Conservation (phyloP, 2,329 filamentous ascomycete genomes). For the Fusarium anguioides region DNA sequence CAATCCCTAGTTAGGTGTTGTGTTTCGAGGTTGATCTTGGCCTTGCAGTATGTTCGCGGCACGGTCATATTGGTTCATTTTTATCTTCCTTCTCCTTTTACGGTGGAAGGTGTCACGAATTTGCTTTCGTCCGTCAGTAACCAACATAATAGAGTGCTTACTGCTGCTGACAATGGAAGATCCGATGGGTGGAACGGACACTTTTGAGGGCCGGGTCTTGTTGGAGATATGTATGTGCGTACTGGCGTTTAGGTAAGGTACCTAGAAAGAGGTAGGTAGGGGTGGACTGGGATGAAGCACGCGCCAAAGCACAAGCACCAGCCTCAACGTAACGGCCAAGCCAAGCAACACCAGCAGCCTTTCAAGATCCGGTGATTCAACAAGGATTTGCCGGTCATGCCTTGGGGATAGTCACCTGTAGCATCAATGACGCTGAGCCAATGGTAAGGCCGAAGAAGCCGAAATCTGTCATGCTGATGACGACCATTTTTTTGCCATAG, state of each 20-base stretch:
- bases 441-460: constrained; percentile 12
- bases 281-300: constrained; percentile 11
- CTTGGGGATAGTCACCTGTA: neutral
- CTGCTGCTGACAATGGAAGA: constrained; percentile 10
- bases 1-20: neutral
- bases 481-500: constrained; percentile 9
- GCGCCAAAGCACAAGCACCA: constrained; percentile 7
- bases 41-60: neutral
- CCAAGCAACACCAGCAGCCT: neutral
- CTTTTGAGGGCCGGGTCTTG: neutral
- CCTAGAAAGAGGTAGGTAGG: too few species aligned
- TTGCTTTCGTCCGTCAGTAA: neutral
- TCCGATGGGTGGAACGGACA: constrained; percentile 1
- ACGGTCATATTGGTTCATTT: neutral
- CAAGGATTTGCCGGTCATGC: constrained; percentile 19
- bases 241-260: too few species aligned
- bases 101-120: neutral
- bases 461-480: constrained; percentile 13
- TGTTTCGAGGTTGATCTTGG: constrained; percentile 9
- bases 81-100: neutral
- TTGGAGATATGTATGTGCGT: neutral
- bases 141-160: constrained; percentile 34
- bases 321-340: constrained; percentile 34
- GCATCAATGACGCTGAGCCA: constrained; percentile 6
- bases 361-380: constrained; percentile 25